Evolutionary conservation across 2,329 filamentous ascomycete species (phyloP), one percentile per base, ranked within the genome.

Genomic region (Pyrenophora teres): DNA sequence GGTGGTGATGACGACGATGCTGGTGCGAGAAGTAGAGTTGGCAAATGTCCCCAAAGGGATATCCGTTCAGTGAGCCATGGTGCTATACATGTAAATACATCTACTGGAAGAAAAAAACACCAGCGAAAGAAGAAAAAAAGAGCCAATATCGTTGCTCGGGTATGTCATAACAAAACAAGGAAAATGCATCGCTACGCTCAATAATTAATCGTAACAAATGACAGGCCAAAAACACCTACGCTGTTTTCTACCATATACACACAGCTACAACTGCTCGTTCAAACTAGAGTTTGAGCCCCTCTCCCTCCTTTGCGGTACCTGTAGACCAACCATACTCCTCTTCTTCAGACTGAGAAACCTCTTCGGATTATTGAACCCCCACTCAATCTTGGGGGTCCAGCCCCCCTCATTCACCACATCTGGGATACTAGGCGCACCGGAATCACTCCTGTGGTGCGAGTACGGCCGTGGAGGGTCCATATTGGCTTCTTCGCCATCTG

Each of bases 331-430:
- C 46, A 59, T 42, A 31, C 52, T 60, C 37, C 50, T 56, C 38
- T 54, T 59, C 49, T 62, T 64, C 43, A 64, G 42, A 15, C 60
- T 63, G 38, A 59, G 31, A 19, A 64, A 64, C 1, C 62, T 40
- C 12, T 52, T 43, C 7, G 62, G 62, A 16, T 51, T 63, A 18
- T 40, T 51, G 40, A 63, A 43, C 23, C 62, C 62, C 58, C 60
- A 64, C 6, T 64, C 53, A 31, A 64, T 43, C 15, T 53, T 55
- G 0, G 62, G 60, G 37, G 58, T 63, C 62, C 62, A 64, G 8
- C 45, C 41, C 2, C 46, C 56, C 21, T 58, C 56, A 19, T 46
- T 39, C 15, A 63, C 39, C 6, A 60, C 56, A n/a, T 64, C 54
- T n/a, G 57, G 40, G 13, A 65, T 40, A 38, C 56, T 62, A 9